phyloP scores from a whole-genome alignment of 169 alveolate genomes.

The Plasmodium relictum region DNA sequence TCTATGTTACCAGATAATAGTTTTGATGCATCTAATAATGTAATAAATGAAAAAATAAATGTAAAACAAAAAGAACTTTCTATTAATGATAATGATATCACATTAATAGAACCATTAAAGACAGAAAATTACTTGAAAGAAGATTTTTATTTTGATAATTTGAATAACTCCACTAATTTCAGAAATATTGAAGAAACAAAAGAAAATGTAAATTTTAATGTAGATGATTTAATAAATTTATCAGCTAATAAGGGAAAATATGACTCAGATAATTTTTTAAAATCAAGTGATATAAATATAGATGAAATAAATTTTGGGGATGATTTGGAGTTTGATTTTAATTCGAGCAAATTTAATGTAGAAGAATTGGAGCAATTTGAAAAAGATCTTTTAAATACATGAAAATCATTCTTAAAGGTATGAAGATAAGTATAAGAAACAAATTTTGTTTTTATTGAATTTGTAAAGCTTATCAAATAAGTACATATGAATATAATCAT shows the following conservation, averaged over 20 bases:
- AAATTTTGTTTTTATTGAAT: background rate
- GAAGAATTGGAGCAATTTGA: conserved; percentile 68
- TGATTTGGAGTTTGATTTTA: conserved; percentile 37
- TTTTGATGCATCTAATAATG: no score
- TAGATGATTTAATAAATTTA: no score
- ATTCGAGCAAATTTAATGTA: conserved; percentile 27
- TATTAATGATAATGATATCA: no score
- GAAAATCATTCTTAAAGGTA: background rate
- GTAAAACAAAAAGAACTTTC: no score
- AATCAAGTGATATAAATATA: conserved; percentile 22
- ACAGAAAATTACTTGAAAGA: no score
- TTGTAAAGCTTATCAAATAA: background rate
- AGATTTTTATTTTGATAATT: no score
- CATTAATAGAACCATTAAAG: no score
- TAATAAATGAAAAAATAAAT: no score
- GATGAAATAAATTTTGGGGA: conserved; percentile 34
- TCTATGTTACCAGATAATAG: no score
- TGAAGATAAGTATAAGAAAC: background rate
- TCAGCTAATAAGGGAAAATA: conserved; percentile 2
- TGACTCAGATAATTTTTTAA: background rate
- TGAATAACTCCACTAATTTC: no score
- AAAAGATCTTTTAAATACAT: conserved; percentile 52
- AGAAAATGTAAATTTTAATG: no score
- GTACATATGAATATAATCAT: background rate
- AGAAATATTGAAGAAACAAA: no score